These are phyloP conservation scores for Dissophora ornata DNA, from an alignment of 192 early-diverging fungal species.

Conservation along the genomic window DNA sequence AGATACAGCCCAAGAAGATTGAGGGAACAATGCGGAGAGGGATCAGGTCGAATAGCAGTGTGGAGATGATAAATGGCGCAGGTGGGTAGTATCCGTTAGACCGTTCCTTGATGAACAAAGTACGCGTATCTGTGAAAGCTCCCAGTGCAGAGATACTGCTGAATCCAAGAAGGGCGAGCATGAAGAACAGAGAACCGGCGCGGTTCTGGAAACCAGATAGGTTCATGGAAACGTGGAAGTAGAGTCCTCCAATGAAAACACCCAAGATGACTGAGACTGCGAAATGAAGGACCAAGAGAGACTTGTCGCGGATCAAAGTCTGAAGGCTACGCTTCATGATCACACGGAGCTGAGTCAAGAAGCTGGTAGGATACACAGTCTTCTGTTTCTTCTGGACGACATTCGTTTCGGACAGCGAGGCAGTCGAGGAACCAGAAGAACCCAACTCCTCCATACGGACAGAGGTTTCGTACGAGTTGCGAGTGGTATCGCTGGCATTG, in stretches of 20 bases:
- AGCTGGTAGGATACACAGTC: constrained; percentile 49
- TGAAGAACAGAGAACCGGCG: constrained; percentile 75
- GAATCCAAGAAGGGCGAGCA: constrained; percentile 77
- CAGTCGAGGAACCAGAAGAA: constrained; percentile 5
- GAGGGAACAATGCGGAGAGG: constrained; percentile 76
- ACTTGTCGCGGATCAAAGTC: constrained; percentile 58
- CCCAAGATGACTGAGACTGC: constrained; percentile 65
- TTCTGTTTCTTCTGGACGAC: not conserved
- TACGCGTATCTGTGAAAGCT: constrained; percentile 58
- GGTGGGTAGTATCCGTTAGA: constrained; percentile 64
- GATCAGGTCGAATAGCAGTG: constrained; percentile 75
- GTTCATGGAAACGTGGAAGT: constrained; percentile 65
- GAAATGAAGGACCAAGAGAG: constrained; percentile 66
- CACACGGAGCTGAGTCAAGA: constrained; percentile 63
- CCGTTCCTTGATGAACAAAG: constrained; percentile 61
- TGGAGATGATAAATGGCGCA: constrained; percentile 63
- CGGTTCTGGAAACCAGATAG: constrained; percentile 82
- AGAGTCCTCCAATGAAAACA: constrained; percentile 73
- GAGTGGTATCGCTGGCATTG: constrained; percentile 4
- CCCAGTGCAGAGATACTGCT: constrained; percentile 73
- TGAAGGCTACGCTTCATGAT: constrained; percentile 60
- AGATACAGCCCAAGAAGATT: constrained; percentile 69
- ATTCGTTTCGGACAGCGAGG: constrained; percentile 12
- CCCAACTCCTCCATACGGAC: constrained; percentile 19
- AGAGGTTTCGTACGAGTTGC: constrained; percentile 10